Percentiles rank a stretch among this genome's conserved stretches.
These are phyloP conservation scores for Withania somnifera DNA, from an alignment of 305 asterid species.

Conservation along the genomic window DNA sequence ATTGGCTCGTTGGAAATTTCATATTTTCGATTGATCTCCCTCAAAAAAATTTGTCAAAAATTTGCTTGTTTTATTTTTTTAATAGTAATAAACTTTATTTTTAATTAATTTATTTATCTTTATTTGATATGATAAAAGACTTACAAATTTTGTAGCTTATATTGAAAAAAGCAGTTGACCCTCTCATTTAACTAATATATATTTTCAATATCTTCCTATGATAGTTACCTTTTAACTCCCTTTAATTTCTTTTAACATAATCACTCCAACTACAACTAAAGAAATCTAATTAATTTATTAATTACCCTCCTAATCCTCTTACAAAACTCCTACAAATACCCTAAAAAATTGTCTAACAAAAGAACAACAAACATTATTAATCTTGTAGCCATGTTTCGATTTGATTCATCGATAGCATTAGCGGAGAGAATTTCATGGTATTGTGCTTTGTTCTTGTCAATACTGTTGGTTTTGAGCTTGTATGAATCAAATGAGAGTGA, in stretches of 20 bases:
- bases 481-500: neutral
- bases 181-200: neutral
- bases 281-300: neutral
- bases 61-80: no score
- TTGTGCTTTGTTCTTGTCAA: neutral
- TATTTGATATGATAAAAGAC: neutral
- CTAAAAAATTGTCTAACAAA: neutral
- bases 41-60: no score
- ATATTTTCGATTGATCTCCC: no score
- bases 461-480: neutral
- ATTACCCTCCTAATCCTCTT: neutral
- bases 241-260: neutral
- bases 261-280: slow-evolving; percentile 2
- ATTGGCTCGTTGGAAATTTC: no score
- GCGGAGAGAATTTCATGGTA: neutral
- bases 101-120: no score
- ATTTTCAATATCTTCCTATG: neutral
- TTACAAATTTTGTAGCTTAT: neutral
- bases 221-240: slow-evolving; percentile 5
- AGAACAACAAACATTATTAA: neutral
- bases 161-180: neutral
- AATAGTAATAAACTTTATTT: no score
- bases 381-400: neutral
- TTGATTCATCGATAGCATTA: neutral
- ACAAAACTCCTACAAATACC: neutral